Base-by-base conservation (phyloP, 2,329 filamentous ascomycete species). In the Aureobasidium namibiae region DNA sequence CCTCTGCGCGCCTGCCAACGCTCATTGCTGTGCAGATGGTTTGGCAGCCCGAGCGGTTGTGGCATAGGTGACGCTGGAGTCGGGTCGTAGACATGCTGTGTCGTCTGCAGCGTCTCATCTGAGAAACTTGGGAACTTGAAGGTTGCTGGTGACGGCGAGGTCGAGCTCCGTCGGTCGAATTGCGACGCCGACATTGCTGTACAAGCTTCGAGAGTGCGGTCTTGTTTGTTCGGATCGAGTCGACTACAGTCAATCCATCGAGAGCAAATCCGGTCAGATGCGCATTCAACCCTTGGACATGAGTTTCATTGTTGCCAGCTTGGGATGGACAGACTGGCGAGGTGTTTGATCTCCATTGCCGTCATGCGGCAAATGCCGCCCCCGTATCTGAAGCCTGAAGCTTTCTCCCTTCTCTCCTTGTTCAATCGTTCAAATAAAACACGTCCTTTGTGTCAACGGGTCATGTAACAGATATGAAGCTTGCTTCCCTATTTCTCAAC, bases 1-100 rank as follows among this genome's bases (percentile, higher is more conserved):
- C 65, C 63, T 45, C 78, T 82, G 45, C 82, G 79, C 41, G 82
- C 76, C 58, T 83, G 80, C 86, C 86, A 89, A 65, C 80, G 76
- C 63, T 86, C 81, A 58, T 73, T 70, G 23, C 71, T 70, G 26
- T 72, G 67, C 33, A 74, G 62, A 21, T 68, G 69, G 59, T 60
- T 68, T 63, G 70, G 68, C 39, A 68, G 66, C 3, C 66, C 66
- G 4, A 72, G 63, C 8, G 70, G 70, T 39, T 63, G 61, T 2
- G 69, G 70, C 50, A 64, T 68, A 2, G 67, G 65, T 21, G 66
- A 66, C 21, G 69, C 69, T 42, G 65, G 67, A 1, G 65, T 64
- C 16, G 67, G 65, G 24, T 63, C 63, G 10, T 67, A 54, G 36
- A 57, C 59, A 16, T 63, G 62, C 50, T 73, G 67, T 42, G 72